Evolutionary conservation across 805 yeast genomes (phyloP), one percentile per base, ranked within the genome.

Genomic region (Myxozyma neotropica): DNA sequence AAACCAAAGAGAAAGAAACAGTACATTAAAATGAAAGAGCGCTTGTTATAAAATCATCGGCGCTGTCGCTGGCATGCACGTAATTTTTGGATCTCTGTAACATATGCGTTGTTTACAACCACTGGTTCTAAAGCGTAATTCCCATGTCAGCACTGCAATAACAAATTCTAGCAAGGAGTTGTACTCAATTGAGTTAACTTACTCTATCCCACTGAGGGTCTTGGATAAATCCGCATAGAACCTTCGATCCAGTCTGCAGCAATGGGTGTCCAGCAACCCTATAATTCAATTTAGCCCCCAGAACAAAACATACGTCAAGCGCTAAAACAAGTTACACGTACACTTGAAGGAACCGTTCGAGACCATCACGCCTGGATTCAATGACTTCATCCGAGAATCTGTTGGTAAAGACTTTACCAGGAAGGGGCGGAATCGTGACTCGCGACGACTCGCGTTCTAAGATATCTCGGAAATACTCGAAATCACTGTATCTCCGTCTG

Each of bases 181-280:
- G 2, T 24, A 35, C 3, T 10, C 21, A 19, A 4, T 29, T 15
- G 13, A 42, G 7, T 19, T n/a, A n/a, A 40, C 67, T 5, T 63
- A 65, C 63, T 66, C 78, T 77, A 65, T 82, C 89, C 96, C 96
- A 89, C 40, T 76, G 79, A 4, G 89, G 96, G 69, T 89, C 92
- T 73, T 93, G 97, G 55, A 94, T 84, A 69, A 94, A 93, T 53
- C 90, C 86, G 58, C 85, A 85, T 64, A 92, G 79, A 0, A 86
- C 84, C 67, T 84, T 83, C 21, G 93, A 80, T 0, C 96, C 95
- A 0, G 96, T 88, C 74, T 94, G 98, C 59, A 93, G 75, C 62
- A 93, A 75, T 1, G 99, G 99, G 73, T 93, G 99, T 12, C 96
- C 94, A 13, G 95, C 94, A 19, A 92, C 96, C 17, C 83, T 78